Evolutionary conservation across 805 yeast species (phyloP).

Genomic region (Teunomyces barrocoloradensis): DNA sequence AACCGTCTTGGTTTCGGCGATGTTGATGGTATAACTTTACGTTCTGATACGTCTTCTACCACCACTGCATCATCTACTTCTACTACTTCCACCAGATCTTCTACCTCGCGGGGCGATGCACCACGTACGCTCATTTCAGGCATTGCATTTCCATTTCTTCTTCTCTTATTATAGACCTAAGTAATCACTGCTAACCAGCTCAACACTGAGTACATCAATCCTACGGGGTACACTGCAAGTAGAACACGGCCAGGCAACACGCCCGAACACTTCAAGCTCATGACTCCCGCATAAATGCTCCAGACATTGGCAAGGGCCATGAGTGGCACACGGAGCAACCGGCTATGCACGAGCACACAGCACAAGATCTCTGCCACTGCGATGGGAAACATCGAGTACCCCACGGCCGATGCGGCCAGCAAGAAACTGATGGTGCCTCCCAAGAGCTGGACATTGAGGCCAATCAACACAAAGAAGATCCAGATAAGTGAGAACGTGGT

Average conservation of each 20-base stretch:
- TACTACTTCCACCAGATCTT: neutral
- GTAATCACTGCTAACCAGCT: constrained; percentile 69
- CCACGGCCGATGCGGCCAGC: constrained; percentile 67
- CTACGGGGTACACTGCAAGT: constrained; percentile 66
- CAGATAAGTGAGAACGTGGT: constrained; percentile 63
- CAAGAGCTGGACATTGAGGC: constrained; percentile 62
- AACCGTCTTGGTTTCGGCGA: constrained; percentile 49
- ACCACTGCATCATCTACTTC: neutral
- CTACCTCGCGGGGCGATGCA: neutral
- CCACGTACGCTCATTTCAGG: neutral
- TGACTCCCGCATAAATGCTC: constrained; percentile 63
- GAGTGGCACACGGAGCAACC: constrained; percentile 47
- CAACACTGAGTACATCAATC: constrained; percentile 56
- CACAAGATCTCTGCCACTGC: constrained; percentile 52
- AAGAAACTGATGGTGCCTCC: constrained; percentile 63
- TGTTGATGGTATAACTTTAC: too few species aligned
- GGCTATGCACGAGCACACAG: constrained; percentile 44
- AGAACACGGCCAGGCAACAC: constrained; percentile 60
- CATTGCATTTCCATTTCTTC: neutral
- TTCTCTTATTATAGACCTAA: constrained; percentile 13
- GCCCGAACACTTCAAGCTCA: constrained; percentile 63
- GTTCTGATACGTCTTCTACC: too few species aligned
- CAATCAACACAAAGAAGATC: constrained; percentile 59
- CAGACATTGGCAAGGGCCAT: constrained; percentile 50
- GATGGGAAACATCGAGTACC: constrained; percentile 68